phyloP scores from a whole-genome alignment of 495 filamentous ascomycete genomes.

The Amniculicola lignicola region DNA sequence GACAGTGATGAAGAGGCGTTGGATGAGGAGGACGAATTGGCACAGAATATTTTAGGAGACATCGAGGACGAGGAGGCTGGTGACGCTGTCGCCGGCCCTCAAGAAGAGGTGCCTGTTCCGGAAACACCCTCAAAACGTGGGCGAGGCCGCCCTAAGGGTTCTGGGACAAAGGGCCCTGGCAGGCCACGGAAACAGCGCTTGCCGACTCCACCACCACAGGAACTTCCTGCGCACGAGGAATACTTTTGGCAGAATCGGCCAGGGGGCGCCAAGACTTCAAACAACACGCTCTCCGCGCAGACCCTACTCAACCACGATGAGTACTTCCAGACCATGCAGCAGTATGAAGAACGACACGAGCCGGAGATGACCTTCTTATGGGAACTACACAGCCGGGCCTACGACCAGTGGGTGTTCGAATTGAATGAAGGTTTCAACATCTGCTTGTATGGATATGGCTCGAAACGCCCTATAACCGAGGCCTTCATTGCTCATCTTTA shows the following conservation, averaged over 20 bases:
- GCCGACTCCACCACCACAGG: conserved; percentile 74
- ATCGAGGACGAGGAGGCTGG: conserved; percentile 51
- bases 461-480: conserved; percentile 72
- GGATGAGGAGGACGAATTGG: conserved; percentile 69
- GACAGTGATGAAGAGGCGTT: conserved; percentile 65
- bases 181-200: conserved; percentile 52
- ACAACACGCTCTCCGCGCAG: conserved; percentile 75
- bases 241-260: conserved; percentile 93
- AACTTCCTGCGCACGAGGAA: conserved; percentile 80
- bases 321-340: conserved; percentile 70
- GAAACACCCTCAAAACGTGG: conserved; percentile 55
- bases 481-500: conserved; percentile 75
- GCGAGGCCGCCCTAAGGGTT: conserved; percentile 57
- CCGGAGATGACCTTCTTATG: conserved; percentile 68
- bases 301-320: conserved; percentile 82
- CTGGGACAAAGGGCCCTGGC: conserved; percentile 31
- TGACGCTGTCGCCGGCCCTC: conserved; percentile 31
- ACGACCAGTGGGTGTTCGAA: conserved; percentile 92
- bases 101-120: conserved; percentile 35
- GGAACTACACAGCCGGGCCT: conserved; percentile 72
- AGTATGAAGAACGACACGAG: conserved; percentile 67
- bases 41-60: conserved; percentile 63
- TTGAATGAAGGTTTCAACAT: conserved; percentile 84
- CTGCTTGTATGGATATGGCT: conserved; percentile 89
- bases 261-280: conserved; percentile 76